Conservation (phyloP, 768 basidiomycete species). For the Candolleomyces efflorescens region DNA sequence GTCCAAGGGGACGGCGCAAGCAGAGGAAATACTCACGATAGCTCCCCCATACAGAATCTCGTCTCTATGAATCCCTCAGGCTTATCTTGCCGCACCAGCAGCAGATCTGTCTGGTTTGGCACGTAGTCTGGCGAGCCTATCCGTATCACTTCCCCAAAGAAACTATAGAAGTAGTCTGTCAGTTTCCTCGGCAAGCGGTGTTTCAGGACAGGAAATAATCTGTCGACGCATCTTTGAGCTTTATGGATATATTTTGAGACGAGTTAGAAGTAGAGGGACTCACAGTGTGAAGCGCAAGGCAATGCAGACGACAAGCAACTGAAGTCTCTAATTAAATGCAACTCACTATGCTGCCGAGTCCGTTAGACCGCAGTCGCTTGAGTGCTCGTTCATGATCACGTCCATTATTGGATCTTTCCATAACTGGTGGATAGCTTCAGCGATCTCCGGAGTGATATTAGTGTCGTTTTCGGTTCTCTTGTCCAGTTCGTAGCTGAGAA, state of each 20-base stretch:
- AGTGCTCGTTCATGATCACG: slow-evolving; percentile 51
- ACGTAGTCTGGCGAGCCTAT: slow-evolving; percentile 80
- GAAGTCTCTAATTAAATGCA: too few species aligned
- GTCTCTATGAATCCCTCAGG: slow-evolving; percentile 92
- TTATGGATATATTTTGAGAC: too few species aligned
- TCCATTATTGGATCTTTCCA: slow-evolving; percentile 68
- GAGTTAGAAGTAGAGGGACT: too few species aligned
- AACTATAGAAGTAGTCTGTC: slow-evolving; percentile 39
- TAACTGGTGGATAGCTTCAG: slow-evolving; percentile 61
- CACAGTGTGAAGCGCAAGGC: too few species aligned
- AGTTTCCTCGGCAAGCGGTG: too few species aligned
- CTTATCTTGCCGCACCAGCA: slow-evolving; percentile 86
- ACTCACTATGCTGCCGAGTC: slow-evolving; percentile 89
- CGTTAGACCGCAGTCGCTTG: slow-evolving; percentile 87
- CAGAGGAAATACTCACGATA: slow-evolving; percentile 39
- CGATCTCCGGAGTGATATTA: slow-evolving; percentile 58
- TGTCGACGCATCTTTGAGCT: too few species aligned
- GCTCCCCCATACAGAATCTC: slow-evolving; percentile 64
- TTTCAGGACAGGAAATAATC: too few species aligned
- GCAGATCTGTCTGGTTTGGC: slow-evolving; percentile 82
- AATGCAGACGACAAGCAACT: too few species aligned
- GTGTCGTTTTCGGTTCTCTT: slow-evolving; percentile 5
- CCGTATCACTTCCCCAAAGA: slow-evolving; percentile 80
- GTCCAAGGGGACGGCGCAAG: too few species aligned
- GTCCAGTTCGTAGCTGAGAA: slow-evolving; percentile 56